Base-by-base conservation (phyloP, 768 basidiomycete genomes). In the Suillus brevipes region DNA sequence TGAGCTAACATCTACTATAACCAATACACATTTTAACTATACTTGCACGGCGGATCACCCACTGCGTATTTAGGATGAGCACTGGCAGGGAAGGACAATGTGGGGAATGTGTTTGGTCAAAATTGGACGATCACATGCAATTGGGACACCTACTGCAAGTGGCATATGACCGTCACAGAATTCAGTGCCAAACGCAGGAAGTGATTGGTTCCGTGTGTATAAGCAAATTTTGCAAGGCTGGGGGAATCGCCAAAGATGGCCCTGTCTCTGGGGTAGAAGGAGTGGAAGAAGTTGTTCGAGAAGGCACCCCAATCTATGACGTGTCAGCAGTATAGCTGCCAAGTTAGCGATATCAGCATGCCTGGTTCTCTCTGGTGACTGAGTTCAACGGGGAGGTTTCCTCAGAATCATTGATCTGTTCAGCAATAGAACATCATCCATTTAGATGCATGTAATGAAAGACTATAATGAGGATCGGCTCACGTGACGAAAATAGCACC, bases 1-100 rank as follows among this genome's bases (percentile, higher is more conserved):
- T 97, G 72, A 75, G 91, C 85, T 43, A 31, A 28, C 12, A 42
- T 4, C 9, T 59, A 28, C 49, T 53, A 31, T 64, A 55, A 56
- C 67, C 67, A 38, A 14, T 47, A 34, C n/a, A 20, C 31, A 52
- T 61, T 23, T 14, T 60, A 52, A 10, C 50, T 36, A 18, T 59
- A 42, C 56, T 23, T 34, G n/a, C 36, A 7, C 37, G 64, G 63
- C 69, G 40, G 25, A 68, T 70, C 58, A 63, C 67, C 38, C 49
- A 50, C 31, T n/a, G 60, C 58, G 64, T 59, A 40, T 59, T 25
- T 72, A 97, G 95, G n/a, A n/a, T n/a, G n/a, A n/a, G n/a, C n/a
- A n/a, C n/a, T n/a, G n/a, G n/a, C n/a, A n/a, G n/a, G n/a, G n/a
- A n/a, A n/a, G n/a, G n/a, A n/a, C n/a, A n/a, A n/a, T n/a, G n/a